Evolutionary conservation across 805 yeast species (phyloP).

Genomic region (Saccharomycopsis sp.): DNA sequence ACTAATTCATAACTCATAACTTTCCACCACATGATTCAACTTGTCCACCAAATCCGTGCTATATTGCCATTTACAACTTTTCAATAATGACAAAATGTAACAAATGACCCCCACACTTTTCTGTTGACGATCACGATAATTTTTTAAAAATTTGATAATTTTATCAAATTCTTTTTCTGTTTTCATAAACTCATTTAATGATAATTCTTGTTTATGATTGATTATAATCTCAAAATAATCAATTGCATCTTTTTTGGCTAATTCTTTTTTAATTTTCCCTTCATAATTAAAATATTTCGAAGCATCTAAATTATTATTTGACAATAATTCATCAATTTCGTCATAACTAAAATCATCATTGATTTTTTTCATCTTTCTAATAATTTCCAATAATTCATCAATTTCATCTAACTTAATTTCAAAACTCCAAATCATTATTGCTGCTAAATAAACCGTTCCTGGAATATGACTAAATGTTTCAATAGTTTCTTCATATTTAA

Average conservation of each 20-base stretch:
- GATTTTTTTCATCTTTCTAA: not conserved
- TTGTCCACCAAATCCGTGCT: slow-evolving; percentile 9
- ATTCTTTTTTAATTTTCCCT: slow-evolving; percentile 1
- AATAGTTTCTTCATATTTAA: slow-evolving; percentile 21
- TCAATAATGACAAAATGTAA: slow-evolving; percentile 7
- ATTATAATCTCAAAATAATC: slow-evolving; percentile 3
- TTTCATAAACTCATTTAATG: not conserved
- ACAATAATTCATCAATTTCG: not conserved
- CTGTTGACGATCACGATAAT: slow-evolving; percentile 8
- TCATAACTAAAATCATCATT: not conserved
- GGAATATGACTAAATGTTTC: slow-evolving; percentile 22
- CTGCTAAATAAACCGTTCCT: slow-evolving; percentile 18
- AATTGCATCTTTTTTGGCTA: slow-evolving; percentile 4
- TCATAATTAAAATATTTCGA: slow-evolving; percentile 3
- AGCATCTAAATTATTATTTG: not conserved
- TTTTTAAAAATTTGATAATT: not conserved
- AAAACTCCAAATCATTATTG: slow-evolving; percentile 20
- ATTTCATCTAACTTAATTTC: slow-evolving; percentile 5
- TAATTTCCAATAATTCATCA: not conserved
- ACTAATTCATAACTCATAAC: slow-evolving; percentile 18
- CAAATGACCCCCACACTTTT: slow-evolving; percentile 10
- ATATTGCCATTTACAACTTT: slow-evolving; percentile 12
- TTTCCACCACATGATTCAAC: slow-evolving; percentile 7
- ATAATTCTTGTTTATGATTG: not conserved
- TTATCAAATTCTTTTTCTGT: not conserved